These are phyloP conservation scores for Bipolaris zeicola DNA, from an alignment of 2,329 filamentous ascomycete species.

Conservation along the genomic window DNA sequence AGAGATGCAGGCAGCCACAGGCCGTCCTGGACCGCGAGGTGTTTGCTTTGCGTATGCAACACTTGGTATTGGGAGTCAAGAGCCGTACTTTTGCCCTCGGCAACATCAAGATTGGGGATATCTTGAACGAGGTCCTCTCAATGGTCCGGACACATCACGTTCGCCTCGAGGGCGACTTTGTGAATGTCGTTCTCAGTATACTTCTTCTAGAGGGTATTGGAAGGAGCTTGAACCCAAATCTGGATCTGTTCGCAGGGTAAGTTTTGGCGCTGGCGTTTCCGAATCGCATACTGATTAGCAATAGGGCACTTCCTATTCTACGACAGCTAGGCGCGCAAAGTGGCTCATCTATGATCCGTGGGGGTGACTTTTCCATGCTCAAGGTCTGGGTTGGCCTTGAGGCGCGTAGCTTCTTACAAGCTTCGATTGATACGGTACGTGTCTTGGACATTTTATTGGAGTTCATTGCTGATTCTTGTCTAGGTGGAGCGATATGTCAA, in stretches of 20 bases:
- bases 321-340: slow-evolving; percentile 82
- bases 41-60: slow-evolving; percentile 96
- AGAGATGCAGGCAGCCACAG: slow-evolving; percentile 89
- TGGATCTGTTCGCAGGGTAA: slow-evolving; percentile 81
- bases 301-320: slow-evolving; percentile 84
- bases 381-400: slow-evolving; percentile 91
- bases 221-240: slow-evolving; percentile 78
- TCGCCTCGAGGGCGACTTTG: slow-evolving; percentile 92
- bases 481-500: slow-evolving; percentile 88
- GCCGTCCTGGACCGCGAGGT: slow-evolving; percentile 87
- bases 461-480: slow-evolving; percentile 6
- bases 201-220: slow-evolving; percentile 93
- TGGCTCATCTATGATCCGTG: slow-evolving; percentile 60
- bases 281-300: slow-evolving; percentile 13
- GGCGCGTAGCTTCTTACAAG: slow-evolving; percentile 85
- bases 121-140: slow-evolving; percentile 83
- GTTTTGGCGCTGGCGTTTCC: slow-evolving; percentile 23
- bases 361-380: slow-evolving; percentile 69
- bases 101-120: slow-evolving; percentile 94
- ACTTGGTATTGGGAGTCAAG: slow-evolving; percentile 90
- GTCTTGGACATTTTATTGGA: background rate
- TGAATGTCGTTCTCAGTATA: slow-evolving; percentile 97
- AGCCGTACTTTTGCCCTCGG: slow-evolving; percentile 87
- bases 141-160: slow-evolving; percentile 96
- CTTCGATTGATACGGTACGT: slow-evolving; percentile 84